Percentiles rank a stretch among this genome's conserved stretches.
phyloP scores from a whole-genome alignment of 2,329 filamentous ascomycete species.

The Claviceps maximensis region DNA sequence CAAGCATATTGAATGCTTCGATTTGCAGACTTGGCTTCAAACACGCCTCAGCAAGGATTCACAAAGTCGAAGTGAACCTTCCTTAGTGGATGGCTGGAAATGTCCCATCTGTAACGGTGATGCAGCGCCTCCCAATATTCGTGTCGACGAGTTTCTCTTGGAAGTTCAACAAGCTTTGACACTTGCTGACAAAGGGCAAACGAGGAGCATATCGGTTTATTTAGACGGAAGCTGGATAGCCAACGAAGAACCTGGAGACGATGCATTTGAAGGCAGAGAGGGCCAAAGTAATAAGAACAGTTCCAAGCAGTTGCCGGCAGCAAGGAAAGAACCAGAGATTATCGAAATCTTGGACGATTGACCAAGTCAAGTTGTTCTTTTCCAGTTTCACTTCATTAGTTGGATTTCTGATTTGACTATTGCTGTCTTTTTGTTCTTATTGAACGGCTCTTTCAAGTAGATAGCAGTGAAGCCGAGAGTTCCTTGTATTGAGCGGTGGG shows the following conservation, averaged over 20 bases:
- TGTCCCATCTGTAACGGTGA: conserved; percentile 76
- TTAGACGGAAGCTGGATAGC: conserved; percentile 21
- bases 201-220: conserved; percentile 18
- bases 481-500: neutral
- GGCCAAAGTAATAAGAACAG: neutral
- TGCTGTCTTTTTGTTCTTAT: neutral
- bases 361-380: neutral
- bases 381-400: neutral
- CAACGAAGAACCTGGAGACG: conserved; percentile 18
- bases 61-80: conserved; percentile 29
- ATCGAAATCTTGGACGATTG: conserved; percentile 18
- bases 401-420: neutral
- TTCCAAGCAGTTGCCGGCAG: neutral
- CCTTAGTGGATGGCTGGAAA: conserved; percentile 59
- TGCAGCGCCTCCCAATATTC: conserved; percentile 57
- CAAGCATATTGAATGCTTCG: conserved; percentile 76
- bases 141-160: conserved; percentile 61
- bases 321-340: conserved; percentile 4
- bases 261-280: conserved; percentile 9
- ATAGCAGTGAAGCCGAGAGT: neutral
- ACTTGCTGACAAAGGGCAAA: conserved; percentile 8
- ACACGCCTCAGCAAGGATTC: conserved; percentile 41
- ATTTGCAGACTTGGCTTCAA: conserved; percentile 67
- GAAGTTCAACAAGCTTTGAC: conserved; percentile 44
- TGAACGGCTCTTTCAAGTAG: neutral